A percentile compares a stretch with the other conserved stretches of the same genome.
Evolutionary conservation across 2,329 filamentous ascomycete genomes (phyloP).

Genomic region (Stemphylium beticola): DNA sequence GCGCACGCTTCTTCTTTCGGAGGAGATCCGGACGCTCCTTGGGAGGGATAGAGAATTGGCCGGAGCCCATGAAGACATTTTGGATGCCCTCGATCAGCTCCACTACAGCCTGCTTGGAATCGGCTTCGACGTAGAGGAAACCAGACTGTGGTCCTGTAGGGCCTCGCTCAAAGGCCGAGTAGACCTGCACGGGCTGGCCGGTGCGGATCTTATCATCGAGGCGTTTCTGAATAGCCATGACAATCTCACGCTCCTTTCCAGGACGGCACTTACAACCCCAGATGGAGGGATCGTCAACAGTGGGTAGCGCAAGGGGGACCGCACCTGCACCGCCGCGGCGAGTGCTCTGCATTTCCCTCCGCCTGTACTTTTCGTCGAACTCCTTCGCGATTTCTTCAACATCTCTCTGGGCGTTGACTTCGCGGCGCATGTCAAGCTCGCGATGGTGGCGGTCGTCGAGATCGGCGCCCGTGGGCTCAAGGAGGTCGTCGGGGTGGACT

Average conservation of each 20-base stretch:
- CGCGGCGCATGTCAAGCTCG: conserved; percentile 89
- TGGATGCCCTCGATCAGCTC: conserved; percentile 81
- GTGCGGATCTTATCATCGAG: conserved; percentile 80
- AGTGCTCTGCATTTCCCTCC: conserved; percentile 57
- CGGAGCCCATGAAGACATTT: conserved; percentile 87
- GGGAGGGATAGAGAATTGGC: conserved; percentile 87
- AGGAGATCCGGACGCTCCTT: conserved; percentile 98
- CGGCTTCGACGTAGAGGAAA: conserved; percentile 93
- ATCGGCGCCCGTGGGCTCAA: conserved; percentile 76
- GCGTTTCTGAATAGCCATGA: conserved; percentile 86
- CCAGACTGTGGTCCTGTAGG: conserved; percentile 79
- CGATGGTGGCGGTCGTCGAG: conserved; percentile 91
- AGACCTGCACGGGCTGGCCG: conserved; percentile 82
- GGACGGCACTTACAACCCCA: conserved; percentile 94
- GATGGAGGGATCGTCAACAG: conserved; percentile 93
- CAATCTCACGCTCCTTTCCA: conserved; percentile 91
- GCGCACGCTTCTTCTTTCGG: conserved; percentile 81
- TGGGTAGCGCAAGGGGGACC: conserved; percentile 74
- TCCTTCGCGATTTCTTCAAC: conserved; percentile 87
- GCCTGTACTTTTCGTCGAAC: conserved; percentile 85
- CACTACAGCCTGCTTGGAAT: conserved; percentile 83
- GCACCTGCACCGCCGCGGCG: conserved; percentile 39
- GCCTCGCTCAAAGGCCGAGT: conserved; percentile 89
- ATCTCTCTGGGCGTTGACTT: conserved; percentile 86
- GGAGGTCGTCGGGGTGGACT: conserved; percentile 87